Evolutionary conservation across 139 green algal genomes (phyloP).

Genomic region (Trebouxia sp.): DNA sequence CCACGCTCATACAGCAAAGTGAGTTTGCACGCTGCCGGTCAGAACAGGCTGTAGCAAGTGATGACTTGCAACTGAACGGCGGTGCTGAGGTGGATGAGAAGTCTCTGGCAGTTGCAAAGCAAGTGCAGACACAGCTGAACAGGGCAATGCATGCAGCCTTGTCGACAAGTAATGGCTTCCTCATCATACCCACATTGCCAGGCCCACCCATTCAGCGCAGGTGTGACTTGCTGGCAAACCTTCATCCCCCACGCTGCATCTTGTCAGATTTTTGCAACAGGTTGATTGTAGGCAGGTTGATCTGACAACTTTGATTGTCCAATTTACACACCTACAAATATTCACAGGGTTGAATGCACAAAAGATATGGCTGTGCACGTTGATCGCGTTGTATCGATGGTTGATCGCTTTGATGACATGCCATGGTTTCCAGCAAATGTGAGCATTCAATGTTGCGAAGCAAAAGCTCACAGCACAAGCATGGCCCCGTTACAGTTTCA

Average conservation of each 20-base stretch:
- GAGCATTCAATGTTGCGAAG: not conserved
- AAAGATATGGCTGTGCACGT: too few relatives aligned
- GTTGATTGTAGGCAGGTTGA: not conserved
- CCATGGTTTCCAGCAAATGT: not conserved
- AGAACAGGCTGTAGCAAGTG: not conserved
- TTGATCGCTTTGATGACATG: not conserved
- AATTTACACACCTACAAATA: too few relatives aligned
- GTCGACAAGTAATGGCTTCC: not conserved
- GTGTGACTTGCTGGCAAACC: not conserved
- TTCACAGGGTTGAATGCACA: too few relatives aligned
- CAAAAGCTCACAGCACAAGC: not conserved
- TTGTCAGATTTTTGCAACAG: not conserved
- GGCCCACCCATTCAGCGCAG: constrained; percentile 9
- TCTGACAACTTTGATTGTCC: not conserved
- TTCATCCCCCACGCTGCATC: not conserved
- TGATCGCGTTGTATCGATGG: too few relatives aligned
- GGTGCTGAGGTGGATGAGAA: not conserved
- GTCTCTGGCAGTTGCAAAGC: not conserved
- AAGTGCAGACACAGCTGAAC: constrained; percentile 20
- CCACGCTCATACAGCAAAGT: constrained; percentile 2
- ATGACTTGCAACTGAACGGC: not conserved
- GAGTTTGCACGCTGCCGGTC: constrained; percentile 5
- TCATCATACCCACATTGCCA: constrained; percentile 34
- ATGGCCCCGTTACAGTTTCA: not conserved
- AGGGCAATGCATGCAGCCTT: constrained; percentile 17